Evolutionary conservation across 805 yeast genomes (phyloP), one percentile per base, ranked within the genome.

Genomic region (Saccharomycopsis selenospora): DNA sequence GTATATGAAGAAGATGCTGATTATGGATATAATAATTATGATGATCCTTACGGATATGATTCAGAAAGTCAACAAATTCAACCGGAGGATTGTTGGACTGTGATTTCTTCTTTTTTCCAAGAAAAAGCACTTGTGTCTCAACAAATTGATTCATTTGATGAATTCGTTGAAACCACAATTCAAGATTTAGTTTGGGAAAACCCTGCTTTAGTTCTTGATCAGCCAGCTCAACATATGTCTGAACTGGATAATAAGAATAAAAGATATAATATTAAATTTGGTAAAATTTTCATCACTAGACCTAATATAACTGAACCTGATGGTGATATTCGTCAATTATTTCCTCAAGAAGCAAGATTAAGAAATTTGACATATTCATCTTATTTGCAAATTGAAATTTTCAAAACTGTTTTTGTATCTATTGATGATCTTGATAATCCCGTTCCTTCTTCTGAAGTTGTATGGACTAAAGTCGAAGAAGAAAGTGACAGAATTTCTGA

Each of bases 251-350:
- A 88, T 63, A 79, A 87, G 58, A 89, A 86, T 67, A 83, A 89
- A 69, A 79, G 97, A 56, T 95, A 89, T 61, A 97, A 91, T 67
- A 93, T 93, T 63, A 81, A 90, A n/a, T 93, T 93, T 68, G 99
- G 99, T 56, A 95, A 91, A 66, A 93, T 95, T 60, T 93, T 85
- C 67, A 80, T 93, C 57, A 89, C 98, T 23, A 85, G 90, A 61
- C 99, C 99, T 42, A 88, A 96, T 43, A 95, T 93, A 78, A 95
- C 98, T 18, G 99, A 93, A 71, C 96, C 98, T 14, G 99, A 93
- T 70, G 99, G 99, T 71, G 89, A 95, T n/a, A 91, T 98, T n/a
- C 91, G 89, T 61, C 95, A 95, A 11, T 80, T 93, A 82, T 86
- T 86, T 63, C 99, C 99, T 8, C 99, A 95, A 68, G 99, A 93